phyloP scores from a whole-genome alignment of 2,329 filamentous ascomycete genomes.

The Arthrobotrys megalospora region DNA sequence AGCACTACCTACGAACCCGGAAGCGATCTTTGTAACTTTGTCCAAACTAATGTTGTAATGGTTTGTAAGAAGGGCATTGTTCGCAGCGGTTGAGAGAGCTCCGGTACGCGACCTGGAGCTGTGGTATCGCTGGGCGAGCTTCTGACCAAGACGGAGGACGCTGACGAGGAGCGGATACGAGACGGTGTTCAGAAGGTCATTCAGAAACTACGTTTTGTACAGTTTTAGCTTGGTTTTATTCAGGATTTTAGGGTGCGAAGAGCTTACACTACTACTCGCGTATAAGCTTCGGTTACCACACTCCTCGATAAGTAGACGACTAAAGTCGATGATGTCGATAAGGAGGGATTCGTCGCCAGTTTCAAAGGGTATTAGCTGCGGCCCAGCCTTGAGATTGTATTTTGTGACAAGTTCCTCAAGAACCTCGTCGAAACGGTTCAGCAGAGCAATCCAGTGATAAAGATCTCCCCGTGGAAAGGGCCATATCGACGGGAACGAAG shows the following conservation, averaged over 20 bases:
- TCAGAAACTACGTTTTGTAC: conserved; percentile 74
- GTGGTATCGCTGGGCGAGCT: conserved; percentile 92
- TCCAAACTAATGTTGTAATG: conserved; percentile 88
- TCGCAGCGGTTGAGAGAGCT: conserved; percentile 77
- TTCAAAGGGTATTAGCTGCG: conserved; percentile 77
- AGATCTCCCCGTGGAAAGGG: conserved; percentile 94
- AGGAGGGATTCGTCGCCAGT: conserved; percentile 87
- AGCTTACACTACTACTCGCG: conserved; percentile 79
- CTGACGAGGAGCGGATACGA: conserved; percentile 83
- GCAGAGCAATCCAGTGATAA: conserved; percentile 96
- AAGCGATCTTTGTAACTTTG: conserved; percentile 84
- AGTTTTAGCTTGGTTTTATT: conserved; percentile 27
- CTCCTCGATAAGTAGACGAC: conserved; percentile 88
- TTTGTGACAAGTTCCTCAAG: conserved; percentile 84
- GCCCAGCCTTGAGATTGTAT: conserved; percentile 84
- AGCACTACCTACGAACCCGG: conserved; percentile 81
- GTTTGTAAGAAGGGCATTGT: conserved; percentile 81
- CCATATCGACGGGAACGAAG: conserved; percentile 88
- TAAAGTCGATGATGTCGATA: conserved; percentile 86
- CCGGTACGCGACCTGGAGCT: conserved; percentile 82
- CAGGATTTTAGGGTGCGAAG: conserved; percentile 3
- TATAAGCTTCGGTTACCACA: conserved; percentile 98
- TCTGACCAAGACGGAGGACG: conserved; percentile 84
- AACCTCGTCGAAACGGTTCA: conserved; percentile 93
- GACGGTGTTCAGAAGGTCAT: conserved; percentile 89